These are phyloP conservation scores for Microbotryum silenes-acaulis DNA, from an alignment of 1,284 basidiomycete species.

Conservation along the genomic window DNA sequence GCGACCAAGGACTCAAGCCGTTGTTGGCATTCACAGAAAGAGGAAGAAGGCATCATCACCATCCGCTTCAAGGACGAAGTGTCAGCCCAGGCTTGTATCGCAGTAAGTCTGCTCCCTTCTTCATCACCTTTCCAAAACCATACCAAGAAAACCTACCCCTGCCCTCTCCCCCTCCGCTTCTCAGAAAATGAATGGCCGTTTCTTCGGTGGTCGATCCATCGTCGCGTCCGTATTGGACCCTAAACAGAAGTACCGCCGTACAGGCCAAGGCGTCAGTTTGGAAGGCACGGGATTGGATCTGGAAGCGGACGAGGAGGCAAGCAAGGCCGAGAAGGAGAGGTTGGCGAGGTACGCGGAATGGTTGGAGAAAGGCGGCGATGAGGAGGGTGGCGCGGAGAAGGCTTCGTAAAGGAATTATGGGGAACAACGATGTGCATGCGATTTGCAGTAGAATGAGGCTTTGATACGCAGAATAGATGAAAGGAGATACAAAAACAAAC, in stretches of 20 bases:
- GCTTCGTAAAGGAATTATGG: too few relatives aligned
- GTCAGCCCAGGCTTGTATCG: constrained; percentile 78
- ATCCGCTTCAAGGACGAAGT: constrained; percentile 85
- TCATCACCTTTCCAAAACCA: background rate
- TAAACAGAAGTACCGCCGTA: constrained; percentile 70
- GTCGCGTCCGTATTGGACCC: constrained; percentile 73
- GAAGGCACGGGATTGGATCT: constrained; percentile 40
- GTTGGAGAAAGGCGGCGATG: constrained; percentile 47
- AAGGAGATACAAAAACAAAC: too few relatives aligned
- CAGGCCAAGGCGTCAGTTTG: constrained; percentile 46
- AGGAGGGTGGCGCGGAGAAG: background rate
- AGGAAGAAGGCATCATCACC: constrained; percentile 90
- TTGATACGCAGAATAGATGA: too few relatives aligned
- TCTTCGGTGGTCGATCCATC: constrained; percentile 76
- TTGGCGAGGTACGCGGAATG: constrained; percentile 80
- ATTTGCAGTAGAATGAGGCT: too few relatives aligned
- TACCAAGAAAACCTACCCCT: background rate
- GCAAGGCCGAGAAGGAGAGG: constrained; percentile 69
- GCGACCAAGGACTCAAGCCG: background rate
- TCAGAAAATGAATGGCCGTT: constrained; percentile 92
- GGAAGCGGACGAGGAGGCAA: constrained; percentile 52
- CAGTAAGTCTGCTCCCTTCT: constrained; percentile 50
- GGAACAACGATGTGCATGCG: too few relatives aligned
- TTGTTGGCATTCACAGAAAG: constrained; percentile 54
- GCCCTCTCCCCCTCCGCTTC: background rate